Evolutionary conservation across 140 eudicot genomes (phyloP).

Genomic region (Ambrosia hybrid): DNA sequence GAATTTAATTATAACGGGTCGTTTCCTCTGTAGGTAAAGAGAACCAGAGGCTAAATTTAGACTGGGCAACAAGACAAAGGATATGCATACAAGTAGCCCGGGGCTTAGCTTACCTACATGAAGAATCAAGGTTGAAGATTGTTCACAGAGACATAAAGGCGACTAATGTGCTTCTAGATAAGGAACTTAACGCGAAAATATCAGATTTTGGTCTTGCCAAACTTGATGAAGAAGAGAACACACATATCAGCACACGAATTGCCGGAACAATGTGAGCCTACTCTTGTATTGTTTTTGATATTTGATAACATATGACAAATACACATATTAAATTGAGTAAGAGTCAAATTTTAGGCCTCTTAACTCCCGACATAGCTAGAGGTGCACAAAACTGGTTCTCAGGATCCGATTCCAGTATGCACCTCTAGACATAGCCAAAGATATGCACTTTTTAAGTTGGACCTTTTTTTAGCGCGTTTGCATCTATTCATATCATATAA

Average conservation of each 20-base stretch:
- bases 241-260: slow-evolving; percentile 84
- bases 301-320: background rate
- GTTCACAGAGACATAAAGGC: slow-evolving; percentile 92
- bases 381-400: no score
- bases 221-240: slow-evolving; percentile 90
- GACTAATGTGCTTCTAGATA: slow-evolving; percentile 87
- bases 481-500: no score
- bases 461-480: no score
- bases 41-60: slow-evolving; percentile 53
- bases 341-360: no score
- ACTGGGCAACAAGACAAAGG: slow-evolving; percentile 74
- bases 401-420: no score
- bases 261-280: slow-evolving; percentile 85
- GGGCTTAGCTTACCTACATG: slow-evolving; percentile 88
- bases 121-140: slow-evolving; percentile 85
- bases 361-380: no score
- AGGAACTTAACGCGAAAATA: slow-evolving; percentile 84
- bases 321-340: no score
- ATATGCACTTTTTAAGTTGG: no score
- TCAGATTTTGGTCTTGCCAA: slow-evolving; percentile 92
- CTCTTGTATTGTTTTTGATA: background rate
- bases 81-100: slow-evolving; percentile 76
- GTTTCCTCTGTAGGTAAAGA: slow-evolving; percentile 42
- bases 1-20: slow-evolving; percentile 3
- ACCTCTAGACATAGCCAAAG: no score